Percentiles rank a stretch among this genome's conserved stretches.
Evolutionary conservation across 2,329 filamentous ascomycete species (phyloP).

Genomic region (Phialemoniopsis sp.): DNA sequence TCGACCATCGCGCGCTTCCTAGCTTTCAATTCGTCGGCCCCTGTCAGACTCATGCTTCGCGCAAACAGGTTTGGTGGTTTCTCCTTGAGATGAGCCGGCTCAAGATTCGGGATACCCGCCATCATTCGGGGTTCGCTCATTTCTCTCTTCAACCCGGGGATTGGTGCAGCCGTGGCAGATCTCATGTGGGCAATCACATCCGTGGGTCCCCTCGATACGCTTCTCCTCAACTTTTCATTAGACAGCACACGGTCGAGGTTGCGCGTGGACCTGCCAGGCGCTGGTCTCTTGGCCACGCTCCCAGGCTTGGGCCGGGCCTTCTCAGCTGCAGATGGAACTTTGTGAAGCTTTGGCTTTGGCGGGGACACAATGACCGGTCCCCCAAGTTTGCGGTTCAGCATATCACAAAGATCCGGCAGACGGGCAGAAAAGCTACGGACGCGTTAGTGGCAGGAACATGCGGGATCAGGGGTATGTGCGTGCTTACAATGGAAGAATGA

Average conservation of each 20-base stretch:
- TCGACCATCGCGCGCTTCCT: slow-evolving; percentile 65
- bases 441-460: slow-evolving; percentile 24
- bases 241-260: slow-evolving; percentile 60
- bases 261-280: slow-evolving; percentile 34
- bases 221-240: slow-evolving; percentile 53
- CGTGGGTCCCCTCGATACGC: slow-evolving; percentile 51
- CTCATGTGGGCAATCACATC: slow-evolving; percentile 61
- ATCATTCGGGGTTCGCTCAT: slow-evolving; percentile 49
- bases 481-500: slow-evolving; percentile 73
- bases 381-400: slow-evolving; percentile 72
- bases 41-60: slow-evolving; percentile 42
- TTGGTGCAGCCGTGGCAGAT: slow-evolving; percentile 59
- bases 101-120: slow-evolving; percentile 40
- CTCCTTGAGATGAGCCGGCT: slow-evolving; percentile 34
- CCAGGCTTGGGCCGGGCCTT: slow-evolving; percentile 42
- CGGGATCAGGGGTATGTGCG: no score
- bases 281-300: slow-evolving; percentile 42
- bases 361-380: slow-evolving; percentile 61
- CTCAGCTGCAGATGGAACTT: slow-evolving; percentile 30
- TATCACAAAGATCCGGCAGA: slow-evolving; percentile 66
- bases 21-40: slow-evolving; percentile 50
- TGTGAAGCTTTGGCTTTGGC: slow-evolving; percentile 41
- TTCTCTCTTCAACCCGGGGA: slow-evolving; percentile 65
- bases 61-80: slow-evolving; percentile 32
- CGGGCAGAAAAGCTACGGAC: slow-evolving; percentile 63